Conservation (phyloP, 2,329 filamentous ascomycete genomes). For the Colletotrichum acutatum region DNA sequence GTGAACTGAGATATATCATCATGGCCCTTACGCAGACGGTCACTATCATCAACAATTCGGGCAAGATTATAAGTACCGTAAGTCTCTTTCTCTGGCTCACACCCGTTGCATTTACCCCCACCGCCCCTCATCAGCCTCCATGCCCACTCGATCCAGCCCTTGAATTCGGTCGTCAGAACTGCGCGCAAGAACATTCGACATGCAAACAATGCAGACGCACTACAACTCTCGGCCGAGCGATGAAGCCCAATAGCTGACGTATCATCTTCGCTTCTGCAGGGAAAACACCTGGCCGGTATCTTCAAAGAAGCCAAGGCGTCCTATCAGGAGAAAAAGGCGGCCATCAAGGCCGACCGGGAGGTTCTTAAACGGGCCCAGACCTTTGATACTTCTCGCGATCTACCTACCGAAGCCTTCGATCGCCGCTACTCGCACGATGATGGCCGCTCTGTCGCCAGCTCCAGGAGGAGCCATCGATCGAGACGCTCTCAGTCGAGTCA, state of each 20-base stretch:
- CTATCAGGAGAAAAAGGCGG: constrained; percentile 88
- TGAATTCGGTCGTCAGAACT: neutral
- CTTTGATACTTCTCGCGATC: constrained; percentile 51
- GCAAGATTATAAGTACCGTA: constrained; percentile 91
- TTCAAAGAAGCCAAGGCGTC: constrained; percentile 92
- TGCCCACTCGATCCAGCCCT: constrained; percentile 9
- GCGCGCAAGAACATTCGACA: constrained; percentile 7
- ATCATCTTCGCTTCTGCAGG: constrained; percentile 59
- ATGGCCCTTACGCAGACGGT: constrained; percentile 75
- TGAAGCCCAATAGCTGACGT: constrained; percentile 24
- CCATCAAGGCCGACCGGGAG: constrained; percentile 75
- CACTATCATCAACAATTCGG: constrained; percentile 89
- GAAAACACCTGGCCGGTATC: constrained; percentile 88
- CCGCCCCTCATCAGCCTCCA: constrained; percentile 26
- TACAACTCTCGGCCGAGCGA: constrained; percentile 8
- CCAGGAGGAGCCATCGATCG: constrained; percentile 54
- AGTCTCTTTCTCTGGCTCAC: constrained; percentile 43
- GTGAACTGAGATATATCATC: constrained; percentile 16
- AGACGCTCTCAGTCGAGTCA: constrained; percentile 47
- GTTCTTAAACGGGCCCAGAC: constrained; percentile 70
- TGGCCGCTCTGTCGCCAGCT: constrained; percentile 51
- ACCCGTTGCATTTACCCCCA: constrained; percentile 25
- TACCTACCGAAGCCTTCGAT: constrained; percentile 32
- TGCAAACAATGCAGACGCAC: constrained; percentile 19
- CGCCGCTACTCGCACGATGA: constrained; percentile 47